Conservation (phyloP, 2,329 filamentous ascomycete genomes). For the Fusarium succisae region DNA sequence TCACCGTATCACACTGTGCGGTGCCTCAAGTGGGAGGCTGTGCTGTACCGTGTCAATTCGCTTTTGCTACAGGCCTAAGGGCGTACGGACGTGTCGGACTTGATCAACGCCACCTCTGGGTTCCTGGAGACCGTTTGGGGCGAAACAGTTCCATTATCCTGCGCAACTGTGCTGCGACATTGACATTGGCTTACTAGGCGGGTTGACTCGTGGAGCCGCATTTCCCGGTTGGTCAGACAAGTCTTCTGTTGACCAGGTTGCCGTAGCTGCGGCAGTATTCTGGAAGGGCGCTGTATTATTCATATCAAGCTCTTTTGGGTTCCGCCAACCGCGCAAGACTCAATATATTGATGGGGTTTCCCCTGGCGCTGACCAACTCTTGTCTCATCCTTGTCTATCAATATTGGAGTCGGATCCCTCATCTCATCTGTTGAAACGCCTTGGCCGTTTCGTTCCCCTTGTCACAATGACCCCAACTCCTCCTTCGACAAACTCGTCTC, state of each 20-base stretch:
- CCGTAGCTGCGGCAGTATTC: slow-evolving; percentile 22
- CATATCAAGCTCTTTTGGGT: not conserved
- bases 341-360: slow-evolving; percentile 42
- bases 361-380: slow-evolving; percentile 30
- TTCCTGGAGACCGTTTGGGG: slow-evolving; percentile 7
- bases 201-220: slow-evolving; percentile 21
- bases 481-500: slow-evolving; percentile 80
- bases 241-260: slow-evolving; percentile 6
- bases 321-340: slow-evolving; percentile 11
- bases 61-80: slow-evolving; percentile 14
- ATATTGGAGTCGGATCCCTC: slow-evolving; percentile 19
- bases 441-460: slow-evolving; percentile 31
- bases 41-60: slow-evolving; percentile 3
- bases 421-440: slow-evolving; percentile 36
- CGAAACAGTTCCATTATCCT: slow-evolving; percentile 6
- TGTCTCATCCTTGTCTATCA: slow-evolving; percentile 14
- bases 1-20: slow-evolving; percentile 1
- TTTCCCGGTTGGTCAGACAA: slow-evolving; percentile 23
- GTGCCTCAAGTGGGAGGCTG: slow-evolving; percentile 4
- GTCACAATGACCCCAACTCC: slow-evolving; percentile 77
- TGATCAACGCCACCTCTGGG: slow-evolving; percentile 25
- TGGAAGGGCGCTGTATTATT: slow-evolving; percentile 7
- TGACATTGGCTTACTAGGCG: not conserved
- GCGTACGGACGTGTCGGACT: slow-evolving; percentile 29
- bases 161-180: slow-evolving; percentile 2